Base-by-base conservation (phyloP, 768 basidiomycete genomes). In the Boletellus ananas region DNA sequence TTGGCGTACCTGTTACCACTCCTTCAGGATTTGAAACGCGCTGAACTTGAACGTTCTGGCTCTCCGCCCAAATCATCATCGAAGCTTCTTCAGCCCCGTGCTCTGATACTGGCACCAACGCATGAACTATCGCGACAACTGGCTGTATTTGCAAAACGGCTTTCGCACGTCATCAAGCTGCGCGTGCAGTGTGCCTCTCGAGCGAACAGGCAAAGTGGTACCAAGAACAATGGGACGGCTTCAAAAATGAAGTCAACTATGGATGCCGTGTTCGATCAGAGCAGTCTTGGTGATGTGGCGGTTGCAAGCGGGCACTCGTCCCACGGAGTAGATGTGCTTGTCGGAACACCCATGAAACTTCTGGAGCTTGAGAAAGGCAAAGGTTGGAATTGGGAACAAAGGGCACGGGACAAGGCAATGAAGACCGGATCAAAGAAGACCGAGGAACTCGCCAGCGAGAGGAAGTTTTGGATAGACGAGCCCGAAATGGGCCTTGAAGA, bases 51-150 rank as follows among this genome's bases (percentile, higher is more conserved):
- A 36, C 50, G 38, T 21, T 20, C 57, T 29, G 23, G 18, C 10
- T 47, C 45, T n/a, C 36, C 47, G 9, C 40, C 33, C 47, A 54
- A 34, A 39, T 37, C 54, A 36, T 58, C 52, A 34, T 55, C 58
- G 50, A 52, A 55, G 27, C 60, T 69, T 4, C 63, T 83, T 16
- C 81, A 79, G 52, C 93, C 93, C 0, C 83, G 90, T 2, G 89
- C 85, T 0, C 70, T 96, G 40, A 73, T 96, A 40, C 78, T 95
- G 14, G 86, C 90, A 2, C 92, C 92, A 0, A 94, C 93, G 0
- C 93, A 95, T 63, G 93, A 95, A 64, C 80, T 96, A 14, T 76
- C 88, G 3, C 79, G 93, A 3, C 93, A 94, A 63, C 74, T 94
- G 1, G 78, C 90, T 0, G 65, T 68, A 0, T 87, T 85, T 50